Conservation (phyloP, 164 flowering plant species). For the Protea cynaroides region DNA sequence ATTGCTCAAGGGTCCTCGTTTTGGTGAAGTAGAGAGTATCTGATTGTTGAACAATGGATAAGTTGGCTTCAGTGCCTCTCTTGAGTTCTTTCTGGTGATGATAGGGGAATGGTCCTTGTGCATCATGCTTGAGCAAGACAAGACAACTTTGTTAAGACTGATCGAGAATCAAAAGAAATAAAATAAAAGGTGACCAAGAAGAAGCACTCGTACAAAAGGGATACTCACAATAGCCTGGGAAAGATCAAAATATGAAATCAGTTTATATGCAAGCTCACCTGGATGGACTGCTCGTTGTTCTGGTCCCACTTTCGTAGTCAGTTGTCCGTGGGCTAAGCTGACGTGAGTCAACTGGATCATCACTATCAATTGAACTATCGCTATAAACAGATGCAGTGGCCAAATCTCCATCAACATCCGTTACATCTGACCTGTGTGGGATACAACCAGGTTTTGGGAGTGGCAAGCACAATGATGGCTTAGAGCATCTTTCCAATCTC, state of each 20-base stretch:
- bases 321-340: constrained; percentile 60
- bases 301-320: constrained; percentile 53
- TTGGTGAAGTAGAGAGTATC: constrained; percentile 45
- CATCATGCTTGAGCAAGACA: constrained; percentile 33
- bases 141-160: constrained; percentile 13
- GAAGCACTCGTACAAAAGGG: background rate
- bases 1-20: constrained; percentile 38
- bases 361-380: constrained; percentile 64
- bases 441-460: constrained; percentile 58
- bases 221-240: background rate
- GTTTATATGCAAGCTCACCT: constrained; percentile 41
- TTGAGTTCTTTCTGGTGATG: constrained; percentile 27
- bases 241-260: constrained; percentile 1
- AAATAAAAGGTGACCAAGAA: background rate
- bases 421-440: constrained; percentile 31
- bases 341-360: constrained; percentile 61
- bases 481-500: constrained; percentile 38
- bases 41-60: constrained; percentile 30
- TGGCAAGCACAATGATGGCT: constrained; percentile 45
- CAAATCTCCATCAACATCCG: constrained; percentile 62
- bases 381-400: constrained; percentile 71
- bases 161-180: background rate
- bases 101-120: constrained; percentile 42
- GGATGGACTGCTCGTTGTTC: constrained; percentile 59
- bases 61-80: constrained; percentile 42